Base-by-base conservation (phyloP, 1,139 yeast genomes). In the Blastobotrys raffinosifermentans region DNA sequence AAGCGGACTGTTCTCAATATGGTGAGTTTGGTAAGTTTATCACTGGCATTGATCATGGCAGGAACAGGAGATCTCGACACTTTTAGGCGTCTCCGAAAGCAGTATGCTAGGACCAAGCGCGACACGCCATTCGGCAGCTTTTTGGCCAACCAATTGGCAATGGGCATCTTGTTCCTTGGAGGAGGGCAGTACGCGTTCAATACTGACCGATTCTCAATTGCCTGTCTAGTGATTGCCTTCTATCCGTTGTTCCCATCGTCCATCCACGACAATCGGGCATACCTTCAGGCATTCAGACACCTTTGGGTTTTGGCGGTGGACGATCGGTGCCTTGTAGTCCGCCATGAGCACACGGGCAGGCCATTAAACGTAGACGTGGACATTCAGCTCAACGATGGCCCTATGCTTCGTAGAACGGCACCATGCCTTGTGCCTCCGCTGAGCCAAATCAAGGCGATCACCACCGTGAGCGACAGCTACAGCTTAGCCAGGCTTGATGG, bases 221-320 rank as follows among this genome's bases (percentile, higher is more conserved):
- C 94, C 0, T 66, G 80, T n/a, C 66, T 86, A 44, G 67, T 87
- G 1, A 74, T 83, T 0, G 73, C 95, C 2, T 67, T 80, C 33
- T 81, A 83, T 46, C 96, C 96, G 0, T 70, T 82, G 4, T 78
- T 77, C 47, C 85, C 93, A 1, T 53, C 54, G 4, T 48, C 49
- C 3, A 57, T 64, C 17, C 50, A 51, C 3, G 63, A 61, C 32
- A 55, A 58, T 40, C 77, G 73, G 39, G 73, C 80, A 11, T 86
- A 84, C 54, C 62, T 91, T 38, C 96, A 87, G 57, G 96, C 94
- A 1, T 65, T 89, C 32, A 70, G 95, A 34, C 94, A 87, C 58
- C 80, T 93, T 47, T 93, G 98, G 97, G 83, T 89, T 0, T 63
- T 91, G 45, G 75, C 94, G 0, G 81, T 83, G 6, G 91, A 81